A percentile compares a stretch with the other conserved stretches of the same genome.
Evolutionary conservation across 2,329 filamentous ascomycete species (phyloP).

Genomic region (Pseudogymnoascus sp.): DNA sequence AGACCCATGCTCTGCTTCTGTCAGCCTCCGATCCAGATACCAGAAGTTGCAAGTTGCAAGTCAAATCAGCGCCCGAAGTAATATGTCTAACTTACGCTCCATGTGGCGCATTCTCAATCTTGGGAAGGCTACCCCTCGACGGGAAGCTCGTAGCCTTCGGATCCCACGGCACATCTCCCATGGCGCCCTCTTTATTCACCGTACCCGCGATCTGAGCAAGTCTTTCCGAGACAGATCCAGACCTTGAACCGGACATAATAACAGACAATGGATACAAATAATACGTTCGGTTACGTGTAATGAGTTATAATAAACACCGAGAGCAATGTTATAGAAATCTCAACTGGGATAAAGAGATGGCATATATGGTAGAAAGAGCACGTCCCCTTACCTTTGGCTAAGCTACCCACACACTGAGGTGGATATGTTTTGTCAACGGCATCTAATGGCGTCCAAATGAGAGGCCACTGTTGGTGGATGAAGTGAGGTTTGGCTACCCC

Average conservation of each 20-base stretch:
- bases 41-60: background rate
- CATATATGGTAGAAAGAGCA: background rate
- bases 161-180: constrained; percentile 24
- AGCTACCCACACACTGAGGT: background rate
- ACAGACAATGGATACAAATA: background rate
- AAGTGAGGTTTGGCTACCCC: background rate
- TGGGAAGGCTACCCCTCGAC: constrained; percentile 22
- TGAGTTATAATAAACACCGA: background rate
- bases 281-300: background rate
- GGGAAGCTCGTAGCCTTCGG: constrained; percentile 27
- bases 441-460: background rate
- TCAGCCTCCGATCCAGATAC: background rate
- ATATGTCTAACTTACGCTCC: constrained; percentile 17
- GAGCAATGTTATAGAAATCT: background rate
- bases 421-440: background rate
- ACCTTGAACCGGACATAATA: background rate
- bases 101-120: constrained; percentile 24
- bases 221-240: constrained; percentile 5
- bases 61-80: background rate
- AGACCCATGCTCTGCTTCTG: constrained; percentile 25
- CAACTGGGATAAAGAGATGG: background rate
- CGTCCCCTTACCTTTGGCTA: background rate
- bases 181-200: constrained; percentile 14
- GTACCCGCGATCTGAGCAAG: constrained; percentile 24
- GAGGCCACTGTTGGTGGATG: constrained; percentile 1